Conservation (phyloP, 768 basidiomycete species). For the Rhodocollybia butyracea region DNA sequence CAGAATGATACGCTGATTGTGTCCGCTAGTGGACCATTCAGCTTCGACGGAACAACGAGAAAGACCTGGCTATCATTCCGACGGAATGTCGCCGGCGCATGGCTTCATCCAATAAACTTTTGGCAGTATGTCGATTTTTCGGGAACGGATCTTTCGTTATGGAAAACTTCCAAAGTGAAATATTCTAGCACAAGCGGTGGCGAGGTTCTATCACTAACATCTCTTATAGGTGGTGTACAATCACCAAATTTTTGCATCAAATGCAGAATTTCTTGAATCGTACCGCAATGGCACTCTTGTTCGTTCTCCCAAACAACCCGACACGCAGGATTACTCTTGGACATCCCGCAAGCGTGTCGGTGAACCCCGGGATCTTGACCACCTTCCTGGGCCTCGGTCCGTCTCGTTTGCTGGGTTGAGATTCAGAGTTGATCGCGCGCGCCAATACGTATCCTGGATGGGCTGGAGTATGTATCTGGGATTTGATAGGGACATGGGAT, state of each 20-base stretch:
- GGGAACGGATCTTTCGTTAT: constrained; percentile 48
- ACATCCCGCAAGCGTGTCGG: constrained; percentile 40
- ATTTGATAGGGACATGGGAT: constrained; percentile 66
- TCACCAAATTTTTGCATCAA: constrained; percentile 48
- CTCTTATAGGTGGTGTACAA: constrained; percentile 51
- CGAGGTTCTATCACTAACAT: neutral
- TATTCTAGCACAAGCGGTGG: too few species aligned
- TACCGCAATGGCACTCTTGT: constrained; percentile 51
- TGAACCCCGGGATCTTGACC: constrained; percentile 50
- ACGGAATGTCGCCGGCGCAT: constrained; percentile 47
- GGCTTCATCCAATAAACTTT: constrained; percentile 52
- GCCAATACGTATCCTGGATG: constrained; percentile 65
- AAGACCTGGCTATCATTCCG: constrained; percentile 51
- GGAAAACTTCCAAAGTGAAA: constrained; percentile 51
- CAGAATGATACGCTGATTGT: constrained; percentile 49
- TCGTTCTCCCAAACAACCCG: constrained; percentile 29
- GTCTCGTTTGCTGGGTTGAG: constrained; percentile 60
- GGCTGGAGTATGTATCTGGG: constrained; percentile 60
- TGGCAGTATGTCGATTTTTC: constrained; percentile 56
- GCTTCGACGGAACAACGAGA: constrained; percentile 60
- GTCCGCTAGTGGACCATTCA: constrained; percentile 46
- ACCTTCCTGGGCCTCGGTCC: constrained; percentile 60
- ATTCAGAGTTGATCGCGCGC: constrained; percentile 49
- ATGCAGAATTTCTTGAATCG: constrained; percentile 49
- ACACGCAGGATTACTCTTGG: constrained; percentile 38